Base-by-base conservation (phyloP, 78 protist genomes). In the Bodo saltans region DNA sequence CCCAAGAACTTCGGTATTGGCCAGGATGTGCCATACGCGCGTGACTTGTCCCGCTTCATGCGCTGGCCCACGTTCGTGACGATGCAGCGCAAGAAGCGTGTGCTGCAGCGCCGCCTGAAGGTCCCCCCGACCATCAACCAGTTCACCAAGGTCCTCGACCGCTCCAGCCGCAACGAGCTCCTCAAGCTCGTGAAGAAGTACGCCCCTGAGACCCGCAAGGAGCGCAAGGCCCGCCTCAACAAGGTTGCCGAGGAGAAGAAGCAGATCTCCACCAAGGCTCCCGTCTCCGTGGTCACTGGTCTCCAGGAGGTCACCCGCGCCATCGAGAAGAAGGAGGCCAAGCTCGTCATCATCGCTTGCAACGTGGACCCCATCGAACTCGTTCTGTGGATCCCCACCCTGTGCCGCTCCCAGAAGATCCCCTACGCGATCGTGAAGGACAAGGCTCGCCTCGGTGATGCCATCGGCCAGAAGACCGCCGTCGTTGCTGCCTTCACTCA, bases 291-390 rank as follows among this genome's bases (percentile, higher is more conserved):
- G n/a, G n/a, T n/a, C n/a, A n/a, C 30, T 87, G 99, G 99, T 37
- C 73, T 98, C 86, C 95, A 97, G 94, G 95, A 95, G 85, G 92
- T 98, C 85, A 90, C 97, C 74, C 68, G 85, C 74, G 86, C 95
- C 37, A 83, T 97, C 72, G 99, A 97, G 94, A 72, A 84, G 87
- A 92, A 94, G 96, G 95, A 93, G 93, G 99, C 99, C n/a, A 32
- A 88, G 85, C 91, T 98, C 41, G 99, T 98, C 60, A 94, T 97
- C 82, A 96, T 98, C 70, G 99, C 99, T 1, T 95, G 92, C 94
- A 99, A 97, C 71, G 98, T 98, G n/a, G 98, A 95, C 91, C 99
- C 99, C 76, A 86, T 98, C 75, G 99, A 95, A 94, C 68, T 97
- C 40, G 99, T 97, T 69, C 53, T 96, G 72, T 96, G 94, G 94